Evolutionary conservation across 345 rosid genomes (phyloP).

Genomic region (Turnera subulata): DNA sequence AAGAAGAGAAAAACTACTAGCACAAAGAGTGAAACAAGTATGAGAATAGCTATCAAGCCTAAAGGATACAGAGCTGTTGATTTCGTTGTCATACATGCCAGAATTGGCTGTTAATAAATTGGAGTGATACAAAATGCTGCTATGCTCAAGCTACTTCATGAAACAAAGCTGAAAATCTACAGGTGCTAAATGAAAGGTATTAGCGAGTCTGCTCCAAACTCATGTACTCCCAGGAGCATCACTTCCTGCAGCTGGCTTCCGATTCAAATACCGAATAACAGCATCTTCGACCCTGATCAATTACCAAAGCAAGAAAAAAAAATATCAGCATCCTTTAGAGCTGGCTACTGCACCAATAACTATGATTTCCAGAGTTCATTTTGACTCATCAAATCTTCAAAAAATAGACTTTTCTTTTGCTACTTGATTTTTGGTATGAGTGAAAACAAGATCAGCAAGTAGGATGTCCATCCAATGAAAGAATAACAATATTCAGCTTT

Average conservation of each 20-base stretch:
- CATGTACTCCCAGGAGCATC: constrained; percentile 84
- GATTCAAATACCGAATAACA: constrained; percentile 85
- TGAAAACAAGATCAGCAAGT: no score
- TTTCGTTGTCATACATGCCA: constrained; percentile 20
- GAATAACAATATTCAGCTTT: no score
- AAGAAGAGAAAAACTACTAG: not conserved
- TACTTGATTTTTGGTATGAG: no score
- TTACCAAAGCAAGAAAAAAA: not conserved
- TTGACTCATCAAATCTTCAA: not conserved
- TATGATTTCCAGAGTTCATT: not conserved
- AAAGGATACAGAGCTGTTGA: constrained; percentile 13
- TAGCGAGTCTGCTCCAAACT: constrained; percentile 16
- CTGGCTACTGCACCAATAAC: not conserved
- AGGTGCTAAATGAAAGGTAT: constrained; percentile 8
- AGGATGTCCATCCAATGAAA: no score
- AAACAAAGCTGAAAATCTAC: constrained; percentile 20
- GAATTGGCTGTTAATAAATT: constrained; percentile 1
- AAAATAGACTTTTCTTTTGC: not conserved
- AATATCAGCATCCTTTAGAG: not conserved
- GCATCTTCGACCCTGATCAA: constrained; percentile 91
- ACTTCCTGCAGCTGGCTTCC: constrained; percentile 81
- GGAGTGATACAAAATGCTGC: constrained; percentile 12
- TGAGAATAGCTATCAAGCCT: constrained; percentile 13
- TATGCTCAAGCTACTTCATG: constrained; percentile 10
- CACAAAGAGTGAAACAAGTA: constrained; percentile 10